Percentiles rank a stretch among this genome's conserved stretches.
These are phyloP conservation scores for Amphicarpaea edgeworthii DNA, from an alignment of 306 rosid genomes.

Conservation along the genomic window DNA sequence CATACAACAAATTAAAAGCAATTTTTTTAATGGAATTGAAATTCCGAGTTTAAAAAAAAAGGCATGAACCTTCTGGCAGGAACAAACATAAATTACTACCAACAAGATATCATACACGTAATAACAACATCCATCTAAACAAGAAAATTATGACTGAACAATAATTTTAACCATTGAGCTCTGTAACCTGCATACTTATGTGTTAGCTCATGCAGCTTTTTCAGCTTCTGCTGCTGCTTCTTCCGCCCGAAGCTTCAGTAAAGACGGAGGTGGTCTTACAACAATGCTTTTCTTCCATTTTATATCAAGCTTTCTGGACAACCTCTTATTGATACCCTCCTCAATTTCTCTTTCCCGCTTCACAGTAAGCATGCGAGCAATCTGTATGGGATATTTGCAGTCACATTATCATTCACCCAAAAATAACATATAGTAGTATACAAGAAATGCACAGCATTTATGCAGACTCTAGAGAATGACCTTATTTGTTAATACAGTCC, in stretches of 20 bases:
- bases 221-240: slow-evolving; percentile 82
- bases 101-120: slow-evolving; percentile 33
- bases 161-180: slow-evolving; percentile 30
- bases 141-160: slow-evolving; percentile 17
- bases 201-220: slow-evolving; percentile 59
- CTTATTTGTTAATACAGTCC: background rate
- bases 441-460: slow-evolving; percentile 14
- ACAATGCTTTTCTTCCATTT: slow-evolving; percentile 89
- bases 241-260: slow-evolving; percentile 71
- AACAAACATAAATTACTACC: slow-evolving; percentile 36
- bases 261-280: slow-evolving; percentile 82
- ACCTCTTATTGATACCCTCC: slow-evolving; percentile 81
- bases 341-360: slow-evolving; percentile 93
- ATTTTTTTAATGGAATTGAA: background rate
- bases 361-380: slow-evolving; percentile 95
- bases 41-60: background rate
- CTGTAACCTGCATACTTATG: slow-evolving; percentile 14
- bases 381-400: slow-evolving; percentile 47
- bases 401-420: slow-evolving; percentile 41
- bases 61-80: slow-evolving; percentile 14
- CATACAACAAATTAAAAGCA: background rate
- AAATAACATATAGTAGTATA: slow-evolving; percentile 17
- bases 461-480: slow-evolving; percentile 32
- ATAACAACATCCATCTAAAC: slow-evolving; percentile 7
- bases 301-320: slow-evolving; percentile 87